Base-by-base conservation (phyloP, 139 green algal genomes). In the Chlorella sp. region DNA sequence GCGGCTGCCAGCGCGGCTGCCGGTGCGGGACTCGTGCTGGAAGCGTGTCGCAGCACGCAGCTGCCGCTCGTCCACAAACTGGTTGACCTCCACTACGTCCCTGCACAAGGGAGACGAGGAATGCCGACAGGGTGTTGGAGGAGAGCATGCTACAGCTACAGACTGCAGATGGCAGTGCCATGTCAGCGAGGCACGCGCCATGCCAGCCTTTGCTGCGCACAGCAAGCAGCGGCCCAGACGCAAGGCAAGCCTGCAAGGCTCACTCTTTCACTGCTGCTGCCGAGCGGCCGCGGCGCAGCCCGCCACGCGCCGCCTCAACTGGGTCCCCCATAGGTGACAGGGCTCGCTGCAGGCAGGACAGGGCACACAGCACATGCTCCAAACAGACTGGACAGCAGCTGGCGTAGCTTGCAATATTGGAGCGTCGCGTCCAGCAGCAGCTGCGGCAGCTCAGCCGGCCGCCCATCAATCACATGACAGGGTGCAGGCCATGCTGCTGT, bases 41-140 rank as follows among this genome's bases (percentile, higher is more conserved):
- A 74, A 56, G 32, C 41, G 68, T 15, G 62, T 16, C 0, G 75
- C 75, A 2, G 69, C 65, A 1, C 81, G 51, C 69, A 85, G 55
- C 55, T 85, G 81, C 15, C 69, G 81, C 55, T 80, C 69, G 25
- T 72, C 55, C 55, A 80, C 20, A 62, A 70, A 74, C 78, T 83
- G 62, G 62, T 55, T 62, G 5, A 28, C 62, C 11, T 44, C 38
- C 15, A 12, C 39, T 0, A 63, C 38, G 28, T 83, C 78, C 26
- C 78, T 83, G 78, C 5, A 21, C 38, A 4, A 4, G 7, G 4
- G 21, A n/a, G n/a, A n/a, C n/a, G 32, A 23, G 75, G 4, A 0
- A 39, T 17, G 55, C 6, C 20, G 44, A 4, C 3, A 9, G 4
- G 28, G 41, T 18, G 15, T 9, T 39, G 41, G 28, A 6, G 68